Conservation (phyloP, 352 stramenopile species). For the Globisporangium splendens region DNA sequence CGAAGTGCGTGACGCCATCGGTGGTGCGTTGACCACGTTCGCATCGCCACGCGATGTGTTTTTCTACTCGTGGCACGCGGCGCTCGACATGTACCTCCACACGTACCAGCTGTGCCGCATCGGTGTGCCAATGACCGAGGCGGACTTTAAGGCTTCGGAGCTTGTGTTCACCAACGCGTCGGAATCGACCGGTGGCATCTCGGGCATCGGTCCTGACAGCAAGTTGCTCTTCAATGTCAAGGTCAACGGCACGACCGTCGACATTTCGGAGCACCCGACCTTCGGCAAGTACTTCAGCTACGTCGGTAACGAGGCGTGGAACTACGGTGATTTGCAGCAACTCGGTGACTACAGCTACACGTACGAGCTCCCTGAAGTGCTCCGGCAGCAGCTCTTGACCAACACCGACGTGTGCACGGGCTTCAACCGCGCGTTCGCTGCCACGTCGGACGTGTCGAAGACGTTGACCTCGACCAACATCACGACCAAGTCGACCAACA, state of each 20-base stretch:
- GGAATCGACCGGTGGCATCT: slow-evolving; percentile 41
- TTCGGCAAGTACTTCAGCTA: slow-evolving; percentile 63
- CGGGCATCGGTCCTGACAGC: slow-evolving; percentile 29
- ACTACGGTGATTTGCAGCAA: slow-evolving; percentile 56
- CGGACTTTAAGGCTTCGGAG: slow-evolving; percentile 39
- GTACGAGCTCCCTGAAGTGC: slow-evolving; percentile 58
- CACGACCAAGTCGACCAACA: slow-evolving; percentile 42
- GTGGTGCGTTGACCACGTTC: slow-evolving; percentile 48
- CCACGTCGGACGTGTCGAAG: slow-evolving; percentile 29
- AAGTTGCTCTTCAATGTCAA: slow-evolving; percentile 37
- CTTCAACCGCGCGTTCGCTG: slow-evolving; percentile 41
- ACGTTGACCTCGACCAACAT: slow-evolving; percentile 32
- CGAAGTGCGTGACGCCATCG: slow-evolving; percentile 55
- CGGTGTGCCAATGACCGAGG: slow-evolving; percentile 38
- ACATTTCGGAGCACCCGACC: slow-evolving; percentile 53
- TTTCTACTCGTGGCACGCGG: slow-evolving; percentile 69
- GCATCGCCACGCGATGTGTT: slow-evolving; percentile 48
- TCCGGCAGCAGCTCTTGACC: slow-evolving; percentile 57
- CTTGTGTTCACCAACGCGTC: slow-evolving; percentile 39
- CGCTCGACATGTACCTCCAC: slow-evolving; percentile 67
- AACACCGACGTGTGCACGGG: slow-evolving; percentile 64
- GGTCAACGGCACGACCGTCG: slow-evolving; percentile 39
- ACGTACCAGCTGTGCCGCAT: slow-evolving; percentile 69
- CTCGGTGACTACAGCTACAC: slow-evolving; percentile 74
- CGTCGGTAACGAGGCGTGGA: slow-evolving; percentile 50